Percentiles rank a stretch among this genome's conserved stretches.
These are phyloP conservation scores for Geum urbanum DNA, from an alignment of 306 rosid genomes.

Conservation along the genomic window DNA sequence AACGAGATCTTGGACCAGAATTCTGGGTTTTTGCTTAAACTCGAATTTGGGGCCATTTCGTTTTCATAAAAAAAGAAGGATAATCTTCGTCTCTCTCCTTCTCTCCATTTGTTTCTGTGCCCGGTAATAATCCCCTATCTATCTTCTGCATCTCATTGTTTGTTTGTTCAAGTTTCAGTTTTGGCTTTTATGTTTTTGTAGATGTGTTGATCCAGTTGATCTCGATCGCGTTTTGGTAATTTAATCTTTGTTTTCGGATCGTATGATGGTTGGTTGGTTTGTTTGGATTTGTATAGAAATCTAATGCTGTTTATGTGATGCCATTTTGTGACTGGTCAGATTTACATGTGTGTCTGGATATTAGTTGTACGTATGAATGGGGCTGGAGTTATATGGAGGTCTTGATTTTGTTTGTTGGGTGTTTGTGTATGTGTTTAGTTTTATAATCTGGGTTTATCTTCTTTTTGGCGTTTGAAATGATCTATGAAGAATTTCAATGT, in stretches of 20 bases:
- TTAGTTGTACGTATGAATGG: not conserved
- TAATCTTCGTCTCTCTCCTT: constrained; percentile 25
- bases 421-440: not conserved
- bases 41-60: constrained; percentile 46
- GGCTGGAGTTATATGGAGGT: constrained; percentile 18
- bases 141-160: not conserved
- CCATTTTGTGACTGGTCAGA: not conserved
- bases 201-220: constrained; percentile 16
- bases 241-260: constrained; percentile 11
- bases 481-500: constrained; percentile 15
- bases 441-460: not conserved
- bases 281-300: not conserved
- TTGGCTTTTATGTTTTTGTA: constrained; percentile 8
- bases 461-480: constrained; percentile 5
- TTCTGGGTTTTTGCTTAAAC: constrained; percentile 20
- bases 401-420: not conserved
- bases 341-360: not conserved
- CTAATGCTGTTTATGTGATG: not conserved
- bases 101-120: constrained; percentile 23
- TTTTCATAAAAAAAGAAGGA: constrained; percentile 30
- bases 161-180: not conserved
- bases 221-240: constrained; percentile 16
- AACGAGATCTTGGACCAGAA: constrained; percentile 37
- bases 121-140: constrained; percentile 30
- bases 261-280: not conserved